Evolutionary conservation across 225 moss, liverwort and hornwort species (phyloP).

Genomic region (Lunularia cruciata): DNA sequence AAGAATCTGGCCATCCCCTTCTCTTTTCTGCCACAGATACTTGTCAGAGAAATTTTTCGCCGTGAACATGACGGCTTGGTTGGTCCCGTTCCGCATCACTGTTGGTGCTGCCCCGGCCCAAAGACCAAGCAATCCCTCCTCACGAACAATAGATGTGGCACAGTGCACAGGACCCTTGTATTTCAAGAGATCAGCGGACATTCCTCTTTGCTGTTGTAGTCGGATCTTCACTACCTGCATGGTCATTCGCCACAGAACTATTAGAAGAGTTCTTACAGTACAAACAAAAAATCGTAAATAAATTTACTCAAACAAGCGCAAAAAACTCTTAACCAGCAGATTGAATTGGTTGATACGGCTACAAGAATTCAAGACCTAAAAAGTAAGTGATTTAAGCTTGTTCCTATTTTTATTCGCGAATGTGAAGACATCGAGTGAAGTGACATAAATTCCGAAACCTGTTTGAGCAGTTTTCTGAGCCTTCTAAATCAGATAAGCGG

Average conservation of each 20-base stretch:
- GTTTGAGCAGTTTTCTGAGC: too few relatives aligned
- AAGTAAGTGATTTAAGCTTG: too few relatives aligned
- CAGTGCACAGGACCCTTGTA: constrained; percentile 87
- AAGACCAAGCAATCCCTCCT: constrained; percentile 78
- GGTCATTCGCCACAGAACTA: background rate
- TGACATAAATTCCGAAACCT: too few relatives aligned
- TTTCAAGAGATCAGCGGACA: constrained; percentile 65
- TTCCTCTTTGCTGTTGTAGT: constrained; percentile 84
- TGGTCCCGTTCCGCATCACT: constrained; percentile 85
- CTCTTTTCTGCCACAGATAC: constrained; percentile 70
- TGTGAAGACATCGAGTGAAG: too few relatives aligned
- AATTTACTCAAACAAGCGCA: too few relatives aligned
- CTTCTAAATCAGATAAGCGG: too few relatives aligned
- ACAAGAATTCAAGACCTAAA: too few relatives aligned
- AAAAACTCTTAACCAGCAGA: too few relatives aligned
- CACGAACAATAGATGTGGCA: constrained; percentile 65
- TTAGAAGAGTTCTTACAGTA: too few relatives aligned
- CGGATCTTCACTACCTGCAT: constrained; percentile 90
- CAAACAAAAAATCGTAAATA: too few relatives aligned
- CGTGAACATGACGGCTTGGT: constrained; percentile 96
- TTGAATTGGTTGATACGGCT: too few relatives aligned
- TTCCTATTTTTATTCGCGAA: too few relatives aligned
- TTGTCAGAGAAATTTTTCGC: constrained; percentile 68
- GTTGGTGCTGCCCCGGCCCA: constrained; percentile 96
- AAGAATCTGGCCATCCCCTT: constrained; percentile 84